Conservation (phyloP, 768 basidiomycete genomes). For the Nevesoporus exiguus region DNA sequence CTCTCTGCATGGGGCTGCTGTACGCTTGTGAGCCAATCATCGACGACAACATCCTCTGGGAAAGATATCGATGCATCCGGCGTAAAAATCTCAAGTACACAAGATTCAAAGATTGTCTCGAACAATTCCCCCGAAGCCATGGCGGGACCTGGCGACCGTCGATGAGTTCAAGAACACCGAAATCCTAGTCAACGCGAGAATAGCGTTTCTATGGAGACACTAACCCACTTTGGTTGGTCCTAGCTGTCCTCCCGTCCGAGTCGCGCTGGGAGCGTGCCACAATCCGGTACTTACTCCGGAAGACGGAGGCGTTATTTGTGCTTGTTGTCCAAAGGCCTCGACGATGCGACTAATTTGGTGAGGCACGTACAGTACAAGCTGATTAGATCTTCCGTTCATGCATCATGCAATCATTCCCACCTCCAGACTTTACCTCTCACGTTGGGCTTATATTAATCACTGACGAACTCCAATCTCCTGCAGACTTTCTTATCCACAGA, state of each 20-base stretch:
- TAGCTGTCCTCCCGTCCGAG: too few species aligned
- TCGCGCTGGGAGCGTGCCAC: neutral
- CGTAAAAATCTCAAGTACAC: constrained; percentile 57
- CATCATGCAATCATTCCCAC: constrained; percentile 45
- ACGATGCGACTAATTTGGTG: constrained; percentile 16
- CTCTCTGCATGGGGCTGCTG: constrained; percentile 46
- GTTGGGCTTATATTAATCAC: constrained; percentile 59
- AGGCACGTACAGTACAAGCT: too few species aligned
- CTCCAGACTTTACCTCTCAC: constrained; percentile 48
- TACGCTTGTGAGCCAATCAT: constrained; percentile 56
- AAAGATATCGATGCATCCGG: constrained; percentile 63
- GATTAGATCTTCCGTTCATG: constrained; percentile 3
- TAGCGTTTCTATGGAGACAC: neutral
- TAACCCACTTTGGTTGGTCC: neutral
- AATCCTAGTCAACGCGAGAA: neutral
- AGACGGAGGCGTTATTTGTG: constrained; percentile 7
- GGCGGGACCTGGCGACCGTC: neutral
- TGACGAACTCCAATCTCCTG: constrained; percentile 67
- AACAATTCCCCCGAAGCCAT: constrained; percentile 41
- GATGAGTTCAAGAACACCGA: neutral
- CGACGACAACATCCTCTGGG: constrained; percentile 43
- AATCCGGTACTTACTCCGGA: neutral
- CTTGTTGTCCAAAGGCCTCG: constrained; percentile 21
- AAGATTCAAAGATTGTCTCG: constrained; percentile 61
- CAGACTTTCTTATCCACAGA: constrained; percentile 67